Conservation (phyloP, 1,284 basidiomycete genomes). For the Fomes fomentarius region DNA sequence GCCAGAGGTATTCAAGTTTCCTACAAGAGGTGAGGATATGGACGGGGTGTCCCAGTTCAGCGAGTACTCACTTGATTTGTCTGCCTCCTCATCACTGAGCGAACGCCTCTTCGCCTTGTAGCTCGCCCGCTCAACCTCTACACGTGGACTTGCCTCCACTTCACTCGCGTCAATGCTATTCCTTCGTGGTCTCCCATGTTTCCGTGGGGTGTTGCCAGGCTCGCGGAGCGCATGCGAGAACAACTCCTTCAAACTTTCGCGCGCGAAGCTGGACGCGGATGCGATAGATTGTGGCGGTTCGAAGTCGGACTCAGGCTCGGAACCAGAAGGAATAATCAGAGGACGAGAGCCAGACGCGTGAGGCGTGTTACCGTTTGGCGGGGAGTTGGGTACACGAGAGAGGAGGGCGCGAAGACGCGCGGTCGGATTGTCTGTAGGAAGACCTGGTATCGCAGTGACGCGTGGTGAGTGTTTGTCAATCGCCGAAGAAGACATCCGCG, state of each 20-base stretch:
- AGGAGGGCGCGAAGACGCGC: constrained; percentile 61
- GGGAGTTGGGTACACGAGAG: constrained; percentile 42
- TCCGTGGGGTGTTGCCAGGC: constrained; percentile 64
- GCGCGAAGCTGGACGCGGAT: constrained; percentile 51
- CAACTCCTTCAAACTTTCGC: constrained; percentile 61
- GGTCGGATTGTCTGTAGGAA: constrained; percentile 47
- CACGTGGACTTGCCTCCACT: constrained; percentile 56
- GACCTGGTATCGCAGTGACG: constrained; percentile 15
- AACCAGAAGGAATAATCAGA: constrained; percentile 40
- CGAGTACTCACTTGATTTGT: constrained; percentile 52
- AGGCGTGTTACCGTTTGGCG: constrained; percentile 25
- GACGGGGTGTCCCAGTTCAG: too few species aligned
- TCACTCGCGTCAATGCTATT: constrained; percentile 68
- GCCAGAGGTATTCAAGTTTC: too few species aligned
- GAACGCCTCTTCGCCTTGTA: constrained; percentile 58
- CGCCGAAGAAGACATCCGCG: constrained; percentile 41
- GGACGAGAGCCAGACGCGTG: constrained; percentile 37
- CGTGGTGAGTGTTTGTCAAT: constrained; percentile 31
- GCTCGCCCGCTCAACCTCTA: constrained; percentile 45
- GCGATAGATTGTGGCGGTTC: constrained; percentile 48
- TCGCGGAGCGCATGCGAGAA: constrained; percentile 66
- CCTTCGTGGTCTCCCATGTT: constrained; percentile 41
- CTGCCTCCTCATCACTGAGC: constrained; percentile 70
- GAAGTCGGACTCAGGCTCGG: constrained; percentile 65
- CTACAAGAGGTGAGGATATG: too few species aligned